These are phyloP conservation scores for Curvularia spicifera DNA, from an alignment of 2,329 filamentous ascomycete species.

Conservation along the genomic window DNA sequence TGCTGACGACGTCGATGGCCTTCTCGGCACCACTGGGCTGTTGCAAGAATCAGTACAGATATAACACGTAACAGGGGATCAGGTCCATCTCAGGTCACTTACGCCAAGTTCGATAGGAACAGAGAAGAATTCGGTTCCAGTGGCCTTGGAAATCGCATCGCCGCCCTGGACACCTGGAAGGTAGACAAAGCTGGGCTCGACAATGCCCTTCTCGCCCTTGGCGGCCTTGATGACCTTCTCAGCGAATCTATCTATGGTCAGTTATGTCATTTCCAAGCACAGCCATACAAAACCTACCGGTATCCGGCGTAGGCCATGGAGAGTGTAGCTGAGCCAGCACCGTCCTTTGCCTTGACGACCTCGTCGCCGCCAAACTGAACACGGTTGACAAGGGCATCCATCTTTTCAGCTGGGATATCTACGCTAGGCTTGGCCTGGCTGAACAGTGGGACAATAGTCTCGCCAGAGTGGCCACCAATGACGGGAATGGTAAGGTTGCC, in stretches of 20 bases:
- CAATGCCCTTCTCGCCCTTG: conserved; percentile 88
- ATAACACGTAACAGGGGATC: neutral
- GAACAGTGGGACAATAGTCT: conserved; percentile 97
- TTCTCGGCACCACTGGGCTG: conserved; percentile 86
- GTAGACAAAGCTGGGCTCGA: conserved; percentile 96
- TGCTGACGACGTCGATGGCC: conserved; percentile 77
- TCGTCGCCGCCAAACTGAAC: conserved; percentile 98
- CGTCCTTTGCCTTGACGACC: conserved; percentile 94
- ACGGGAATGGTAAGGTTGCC: conserved; percentile 86
- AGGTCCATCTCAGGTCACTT: conserved; percentile 54
- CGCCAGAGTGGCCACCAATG: conserved; percentile 95
- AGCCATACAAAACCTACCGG: conserved; percentile 47
- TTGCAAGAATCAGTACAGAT: conserved; percentile 25
- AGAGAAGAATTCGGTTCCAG: conserved; percentile 90
- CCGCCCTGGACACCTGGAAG: conserved; percentile 88
- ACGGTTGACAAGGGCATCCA: conserved; percentile 87
- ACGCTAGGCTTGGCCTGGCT: conserved; percentile 84
- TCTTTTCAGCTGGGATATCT: conserved; percentile 85
- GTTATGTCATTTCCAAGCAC: neutral
- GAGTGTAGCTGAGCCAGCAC: conserved; percentile 85
- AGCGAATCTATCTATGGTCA: conserved; percentile 67
- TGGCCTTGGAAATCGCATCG: conserved; percentile 81
- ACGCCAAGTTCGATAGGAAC: conserved; percentile 94
- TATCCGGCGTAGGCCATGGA: conserved; percentile 97
- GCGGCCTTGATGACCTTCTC: conserved; percentile 90